Evolutionary conservation across 495 filamentous ascomycete genomes (phyloP).

Genomic region (Usnea hakonensis): DNA sequence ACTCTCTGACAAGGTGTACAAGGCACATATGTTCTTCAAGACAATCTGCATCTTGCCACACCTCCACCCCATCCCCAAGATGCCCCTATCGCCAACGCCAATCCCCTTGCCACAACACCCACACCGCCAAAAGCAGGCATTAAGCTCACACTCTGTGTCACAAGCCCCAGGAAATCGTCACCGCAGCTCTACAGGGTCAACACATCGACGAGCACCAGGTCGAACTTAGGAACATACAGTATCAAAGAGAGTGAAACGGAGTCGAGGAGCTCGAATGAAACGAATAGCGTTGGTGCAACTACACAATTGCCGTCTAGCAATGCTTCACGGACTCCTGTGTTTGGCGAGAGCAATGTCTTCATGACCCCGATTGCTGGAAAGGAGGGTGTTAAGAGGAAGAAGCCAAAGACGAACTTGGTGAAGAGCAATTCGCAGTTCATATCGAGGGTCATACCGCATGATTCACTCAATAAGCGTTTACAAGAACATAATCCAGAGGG

Average conservation of each 20-base stretch:
- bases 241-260: conserved; percentile 50
- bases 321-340: conserved; percentile 46
- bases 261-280: conserved; percentile 53
- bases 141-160: conserved; percentile 68
- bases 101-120: conserved; percentile 79
- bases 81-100: conserved; percentile 72
- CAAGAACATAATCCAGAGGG: conserved; percentile 71
- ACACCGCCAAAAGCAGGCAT: conserved; percentile 75
- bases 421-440: conserved; percentile 98
- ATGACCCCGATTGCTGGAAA: conserved; percentile 52
- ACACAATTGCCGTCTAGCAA: conserved; percentile 19
- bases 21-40: conserved; percentile 74
- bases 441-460: conserved; percentile 87
- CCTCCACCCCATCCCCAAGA: conserved; percentile 94
- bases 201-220: conserved; percentile 37
- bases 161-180: conserved; percentile 54
- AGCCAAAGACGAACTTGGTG: conserved; percentile 94
- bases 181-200: conserved; percentile 46
- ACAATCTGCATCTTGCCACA: conserved; percentile 86
- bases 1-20: conserved; percentile 33
- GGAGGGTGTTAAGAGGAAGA: conserved; percentile 69
- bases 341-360: conserved; percentile 80
- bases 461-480: conserved; percentile 66
- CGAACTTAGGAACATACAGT: conserved; percentile 34
- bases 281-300: conserved; percentile 32